Evolutionary conservation across 345 rosid species (phyloP).

Genomic region (Aurinia saxatilis): DNA sequence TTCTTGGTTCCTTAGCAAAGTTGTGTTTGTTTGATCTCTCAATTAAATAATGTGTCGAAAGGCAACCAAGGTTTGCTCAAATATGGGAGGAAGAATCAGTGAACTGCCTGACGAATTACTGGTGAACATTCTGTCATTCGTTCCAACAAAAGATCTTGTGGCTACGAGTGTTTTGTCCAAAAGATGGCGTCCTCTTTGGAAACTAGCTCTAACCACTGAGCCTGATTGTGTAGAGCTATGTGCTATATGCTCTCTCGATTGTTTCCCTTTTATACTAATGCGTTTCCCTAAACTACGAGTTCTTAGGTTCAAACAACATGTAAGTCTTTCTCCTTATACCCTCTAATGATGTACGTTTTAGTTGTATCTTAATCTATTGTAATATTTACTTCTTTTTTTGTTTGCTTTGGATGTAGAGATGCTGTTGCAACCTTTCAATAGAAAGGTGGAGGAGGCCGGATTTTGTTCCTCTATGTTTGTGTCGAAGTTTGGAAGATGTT

Average conservation of each 20-base stretch:
- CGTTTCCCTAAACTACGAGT: background rate
- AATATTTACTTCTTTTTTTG: no score
- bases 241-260: background rate
- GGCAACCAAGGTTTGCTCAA: no score
- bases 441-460: background rate
- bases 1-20: no score
- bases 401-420: background rate
- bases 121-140: no score
- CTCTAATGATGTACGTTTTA: no score
- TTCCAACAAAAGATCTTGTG: no score
- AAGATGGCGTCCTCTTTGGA: background rate
- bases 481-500: background rate
- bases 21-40: no score
- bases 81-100: no score
- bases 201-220: background rate
- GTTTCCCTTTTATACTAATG: background rate
- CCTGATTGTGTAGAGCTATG: background rate
- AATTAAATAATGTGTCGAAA: no score
- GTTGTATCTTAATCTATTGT: no score
- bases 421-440: background rate
- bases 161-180: background rate
- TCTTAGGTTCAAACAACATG: background rate
- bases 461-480: background rate
- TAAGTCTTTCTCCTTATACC: no score
- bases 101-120: no score